A percentile compares a stretch with the other conserved stretches of the same genome.
Conservation (phyloP, 306 rosid species). For the Sicyos baderoa region DNA sequence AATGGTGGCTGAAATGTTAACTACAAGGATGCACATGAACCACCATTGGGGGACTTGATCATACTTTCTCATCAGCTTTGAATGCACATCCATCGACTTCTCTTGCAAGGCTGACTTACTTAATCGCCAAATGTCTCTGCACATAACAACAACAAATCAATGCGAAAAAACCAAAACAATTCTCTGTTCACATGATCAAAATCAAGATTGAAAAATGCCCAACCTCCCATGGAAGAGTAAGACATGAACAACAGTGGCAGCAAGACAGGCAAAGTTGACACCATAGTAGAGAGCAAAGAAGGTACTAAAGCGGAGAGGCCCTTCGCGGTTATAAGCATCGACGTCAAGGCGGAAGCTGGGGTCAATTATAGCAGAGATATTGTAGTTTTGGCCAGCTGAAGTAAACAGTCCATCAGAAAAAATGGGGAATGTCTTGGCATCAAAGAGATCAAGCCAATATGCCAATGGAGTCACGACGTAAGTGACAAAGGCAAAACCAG, state of each 20-base stretch:
- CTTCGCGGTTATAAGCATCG: slow-evolving; percentile 46
- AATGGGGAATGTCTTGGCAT: slow-evolving; percentile 65
- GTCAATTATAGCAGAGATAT: slow-evolving; percentile 58
- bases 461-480: slow-evolving; percentile 51
- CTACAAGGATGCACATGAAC: slow-evolving; percentile 54
- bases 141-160: background rate
- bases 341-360: slow-evolving; percentile 52
- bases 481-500: slow-evolving; percentile 47
- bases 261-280: slow-evolving; percentile 59
- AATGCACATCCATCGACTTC: slow-evolving; percentile 64
- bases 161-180: background rate
- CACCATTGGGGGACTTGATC: slow-evolving; percentile 78
- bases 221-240: slow-evolving; percentile 71
- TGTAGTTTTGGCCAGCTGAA: slow-evolving; percentile 53
- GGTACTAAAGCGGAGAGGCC: slow-evolving; percentile 63
- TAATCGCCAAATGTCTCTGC: slow-evolving; percentile 60
- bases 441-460: slow-evolving; percentile 51
- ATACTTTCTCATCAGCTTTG: slow-evolving; percentile 61
- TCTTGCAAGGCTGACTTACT: slow-evolving; percentile 63
- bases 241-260: slow-evolving; percentile 72
- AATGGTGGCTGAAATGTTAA: slow-evolving; percentile 41
- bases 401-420: slow-evolving; percentile 62
- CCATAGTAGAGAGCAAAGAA: slow-evolving; percentile 54
- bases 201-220: background rate
- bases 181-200: background rate